A percentile compares a stretch with the other conserved stretches of the same genome.
These are phyloP conservation scores for Sporisorium scitamineum DNA, from an alignment of 1,284 basidiomycete genomes.

Conservation along the genomic window DNA sequence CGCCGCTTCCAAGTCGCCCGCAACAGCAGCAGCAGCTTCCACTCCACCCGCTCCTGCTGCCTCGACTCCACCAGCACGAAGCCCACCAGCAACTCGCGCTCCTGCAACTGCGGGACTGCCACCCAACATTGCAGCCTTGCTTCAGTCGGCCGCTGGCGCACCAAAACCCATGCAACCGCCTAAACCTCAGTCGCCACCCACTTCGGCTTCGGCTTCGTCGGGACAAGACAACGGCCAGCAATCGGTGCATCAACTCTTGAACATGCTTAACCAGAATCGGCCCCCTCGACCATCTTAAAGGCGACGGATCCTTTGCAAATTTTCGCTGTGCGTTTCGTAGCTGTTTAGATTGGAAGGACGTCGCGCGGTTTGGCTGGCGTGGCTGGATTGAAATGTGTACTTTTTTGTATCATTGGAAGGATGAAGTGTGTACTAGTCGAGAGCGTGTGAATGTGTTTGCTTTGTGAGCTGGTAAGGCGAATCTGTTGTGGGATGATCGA, in stretches of 20 bases:
- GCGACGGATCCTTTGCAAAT: neutral
- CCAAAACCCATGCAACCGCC: constrained; percentile 42
- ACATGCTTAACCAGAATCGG: constrained; percentile 48
- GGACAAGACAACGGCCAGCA: constrained; percentile 42
- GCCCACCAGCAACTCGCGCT: constrained; percentile 21
- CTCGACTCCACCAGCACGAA: constrained; percentile 21
- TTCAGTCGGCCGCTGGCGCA: constrained; percentile 47
- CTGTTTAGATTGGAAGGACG: neutral
- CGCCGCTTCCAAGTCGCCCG: constrained; percentile 34
- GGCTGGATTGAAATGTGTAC: too few relatives aligned
- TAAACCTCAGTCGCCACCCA: constrained; percentile 41
- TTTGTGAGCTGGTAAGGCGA: too few relatives aligned
- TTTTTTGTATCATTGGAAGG: too few relatives aligned
- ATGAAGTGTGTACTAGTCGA: too few relatives aligned
- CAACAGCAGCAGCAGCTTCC: constrained; percentile 18
- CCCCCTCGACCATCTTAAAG: constrained; percentile 36
- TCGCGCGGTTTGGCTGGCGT: too few relatives aligned
- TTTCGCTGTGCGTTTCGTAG: too few relatives aligned
- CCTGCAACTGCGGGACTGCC: constrained; percentile 33
- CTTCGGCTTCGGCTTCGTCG: constrained; percentile 5
- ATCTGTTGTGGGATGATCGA: too few relatives aligned
- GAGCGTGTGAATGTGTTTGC: too few relatives aligned
- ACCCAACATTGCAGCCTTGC: constrained; percentile 50
- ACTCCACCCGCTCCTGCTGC: constrained; percentile 25
- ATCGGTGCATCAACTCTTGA: constrained; percentile 46